Evolutionary conservation across 768 basidiomycete species (phyloP).

Genomic region (Hygrophorus russula): DNA sequence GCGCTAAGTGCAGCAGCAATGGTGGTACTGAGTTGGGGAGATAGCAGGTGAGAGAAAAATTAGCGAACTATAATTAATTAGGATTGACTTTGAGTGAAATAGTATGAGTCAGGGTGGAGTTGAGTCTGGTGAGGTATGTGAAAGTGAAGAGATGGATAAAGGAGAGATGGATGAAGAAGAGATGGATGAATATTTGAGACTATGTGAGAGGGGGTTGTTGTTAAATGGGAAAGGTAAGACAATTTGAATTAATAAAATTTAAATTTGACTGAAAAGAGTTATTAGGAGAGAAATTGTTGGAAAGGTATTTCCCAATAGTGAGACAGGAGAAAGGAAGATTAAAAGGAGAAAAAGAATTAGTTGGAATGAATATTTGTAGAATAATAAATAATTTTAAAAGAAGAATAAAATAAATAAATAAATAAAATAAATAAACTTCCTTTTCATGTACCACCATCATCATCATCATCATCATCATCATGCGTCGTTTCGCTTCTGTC

Average conservation of each 20-base stretch:
- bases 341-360: constrained; percentile 45
- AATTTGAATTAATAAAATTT: background rate
- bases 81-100: too few relatives aligned
- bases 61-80: too few relatives aligned
- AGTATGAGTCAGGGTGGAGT: too few relatives aligned
- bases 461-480: constrained; percentile 14
- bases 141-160: constrained; percentile 14
- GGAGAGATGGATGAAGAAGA: constrained; percentile 15
- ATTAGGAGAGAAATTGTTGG: constrained; percentile 54
- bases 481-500: constrained; percentile 58
- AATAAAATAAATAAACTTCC: constrained; percentile 1
- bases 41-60: constrained; percentile 32
- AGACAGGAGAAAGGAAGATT: constrained; percentile 39
- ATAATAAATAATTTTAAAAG: constrained; percentile 61
- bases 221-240: constrained; percentile 8
- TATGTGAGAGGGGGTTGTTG: constrained; percentile 48
- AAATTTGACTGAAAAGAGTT: too few relatives aligned
- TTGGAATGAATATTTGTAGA: constrained; percentile 34
- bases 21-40: constrained; percentile 77
- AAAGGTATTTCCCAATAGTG: constrained; percentile 41
- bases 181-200: constrained; percentile 56
- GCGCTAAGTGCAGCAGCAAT: constrained; percentile 48
- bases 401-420: constrained; percentile 26
- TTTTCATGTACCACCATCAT: constrained; percentile 6
- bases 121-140: constrained; percentile 26